Conservation (phyloP, 257 asterid genomes). For the Solanum rostratum region DNA sequence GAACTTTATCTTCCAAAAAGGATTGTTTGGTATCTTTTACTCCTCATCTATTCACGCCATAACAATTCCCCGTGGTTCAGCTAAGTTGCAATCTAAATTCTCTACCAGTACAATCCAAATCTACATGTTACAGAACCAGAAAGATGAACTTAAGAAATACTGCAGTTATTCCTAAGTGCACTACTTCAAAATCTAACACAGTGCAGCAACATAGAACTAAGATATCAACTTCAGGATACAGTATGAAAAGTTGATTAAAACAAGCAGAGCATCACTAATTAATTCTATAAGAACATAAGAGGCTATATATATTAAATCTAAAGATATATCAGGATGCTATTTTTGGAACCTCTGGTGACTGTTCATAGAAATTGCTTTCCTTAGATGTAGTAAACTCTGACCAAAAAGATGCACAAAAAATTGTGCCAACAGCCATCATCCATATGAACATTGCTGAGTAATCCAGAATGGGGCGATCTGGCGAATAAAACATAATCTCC, state of each 20-base stretch:
- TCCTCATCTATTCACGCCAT: not conserved
- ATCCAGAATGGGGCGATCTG: constrained; percentile 75
- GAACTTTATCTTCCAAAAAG: not conserved
- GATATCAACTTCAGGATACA: not conserved
- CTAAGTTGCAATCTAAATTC: not conserved
- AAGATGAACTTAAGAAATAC: not conserved
- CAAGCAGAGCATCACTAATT: not conserved
- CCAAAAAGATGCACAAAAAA: constrained; percentile 80
- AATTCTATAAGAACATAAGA: not conserved
- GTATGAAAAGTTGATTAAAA: not conserved
- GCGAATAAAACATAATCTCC: constrained; percentile 83
- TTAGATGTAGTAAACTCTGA: constrained; percentile 58
- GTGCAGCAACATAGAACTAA: not conserved
- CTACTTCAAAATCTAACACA: not conserved
- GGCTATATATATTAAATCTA: not conserved
- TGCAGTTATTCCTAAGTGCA: not conserved
- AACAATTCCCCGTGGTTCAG: not conserved
- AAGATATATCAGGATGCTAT: not conserved
- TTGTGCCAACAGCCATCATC: constrained; percentile 94
- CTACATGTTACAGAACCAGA: not conserved
- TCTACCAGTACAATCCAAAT: not conserved
- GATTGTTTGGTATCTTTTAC: not conserved
- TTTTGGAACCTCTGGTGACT: constrained; percentile 37
- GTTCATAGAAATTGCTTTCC: constrained; percentile 41
- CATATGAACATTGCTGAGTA: constrained; percentile 73